Percentiles rank a stretch among this genome's conserved stretches.
Evolutionary conservation across 1,139 yeast genomes (phyloP).

Genomic region (Pichia sp.): DNA sequence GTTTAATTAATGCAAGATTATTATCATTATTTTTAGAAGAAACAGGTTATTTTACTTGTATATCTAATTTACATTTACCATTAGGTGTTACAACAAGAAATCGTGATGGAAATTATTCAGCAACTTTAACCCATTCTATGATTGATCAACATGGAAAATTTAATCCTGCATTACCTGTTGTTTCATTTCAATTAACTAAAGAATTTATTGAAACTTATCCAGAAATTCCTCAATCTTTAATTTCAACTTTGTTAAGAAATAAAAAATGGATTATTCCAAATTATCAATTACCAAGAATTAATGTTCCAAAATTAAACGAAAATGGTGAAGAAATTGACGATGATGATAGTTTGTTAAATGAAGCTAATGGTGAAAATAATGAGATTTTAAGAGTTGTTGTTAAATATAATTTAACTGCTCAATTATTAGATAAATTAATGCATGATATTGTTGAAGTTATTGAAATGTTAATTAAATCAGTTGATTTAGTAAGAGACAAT

Average conservation of each 20-base stretch:
- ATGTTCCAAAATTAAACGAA: constrained; percentile 14
- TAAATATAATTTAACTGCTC: constrained; percentile 63
- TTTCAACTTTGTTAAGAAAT: constrained; percentile 67
- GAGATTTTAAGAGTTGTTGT: constrained; percentile 86
- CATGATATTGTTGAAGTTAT: constrained; percentile 53
- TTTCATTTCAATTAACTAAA: constrained; percentile 69
- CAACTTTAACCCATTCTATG: constrained; percentile 11
- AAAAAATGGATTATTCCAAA: constrained; percentile 88
- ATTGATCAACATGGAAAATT: constrained; percentile 37
- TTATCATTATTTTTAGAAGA: constrained; percentile 60
- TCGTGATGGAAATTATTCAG: constrained; percentile 3
- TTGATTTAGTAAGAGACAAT: constrained; percentile 31
- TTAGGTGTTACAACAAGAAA: constrained; percentile 30
- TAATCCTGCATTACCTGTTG: constrained; percentile 83
- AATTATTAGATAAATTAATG: constrained; percentile 67
- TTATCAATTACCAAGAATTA: constrained; percentile 63
- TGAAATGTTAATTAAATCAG: constrained; percentile 46
- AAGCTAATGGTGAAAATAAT: constrained; percentile 33
- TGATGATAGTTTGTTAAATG: constrained; percentile 9
- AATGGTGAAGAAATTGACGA: constrained; percentile 13
- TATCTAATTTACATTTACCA: constrained; percentile 71
- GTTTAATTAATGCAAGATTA: constrained; percentile 65
- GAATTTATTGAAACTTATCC: constrained; percentile 57
- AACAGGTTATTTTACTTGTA: constrained; percentile 61
- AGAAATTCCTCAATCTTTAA: constrained; percentile 75